Evolutionary conservation across 306 rosid genomes (phyloP), one percentile per base, ranked within the genome.

Genomic region (Erythrophleum fordii): DNA sequence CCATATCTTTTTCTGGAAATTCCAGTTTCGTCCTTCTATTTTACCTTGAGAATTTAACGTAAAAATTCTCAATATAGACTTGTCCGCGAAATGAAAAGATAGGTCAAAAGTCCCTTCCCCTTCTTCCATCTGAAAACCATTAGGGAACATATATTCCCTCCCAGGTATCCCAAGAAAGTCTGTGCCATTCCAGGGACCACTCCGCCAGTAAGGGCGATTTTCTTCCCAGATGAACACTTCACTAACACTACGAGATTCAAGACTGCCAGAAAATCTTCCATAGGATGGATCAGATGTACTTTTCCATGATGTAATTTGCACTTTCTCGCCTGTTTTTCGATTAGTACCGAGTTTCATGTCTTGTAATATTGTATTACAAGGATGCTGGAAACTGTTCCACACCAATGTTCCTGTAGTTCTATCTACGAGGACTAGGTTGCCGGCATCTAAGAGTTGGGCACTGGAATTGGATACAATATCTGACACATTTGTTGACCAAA

Each of bases 341-440:
- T 4, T 53, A 0, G 37, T 28, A 14, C 72, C 28, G 1, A 85
- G 0, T 51, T 46, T 35, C 82, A 80, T 39, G 2, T 1, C 26
- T 44, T 76, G 77, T 34, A 88, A 10, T 0, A 53, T 0, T 1
- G 81, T 45, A 56, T 86, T 68, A 5, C 31, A 0, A 11, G 82
- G 89, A 52, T 81, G 39, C 56, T 80, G 62, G 53, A 86, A 86
- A 58, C 88, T 86, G 46, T 79, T 69, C 87, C 90, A 86, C n/a
- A n/a, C n/a, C 0, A 79, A 1, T 22, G 26, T 1, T 11, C 55
- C 80, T 1, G 75, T 62, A 13, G 5, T 13, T 6, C 0, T 20
- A 23, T 76, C 81, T 3, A 11, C 4, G 37, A 87, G 80, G 8
- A 87, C 0, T 0, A 86, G 53, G 34, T 80, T 84, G n/a, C 90